phyloP scores from a whole-genome alignment of 805 yeast species.

The Kluyveromyces nonfermentans region DNA sequence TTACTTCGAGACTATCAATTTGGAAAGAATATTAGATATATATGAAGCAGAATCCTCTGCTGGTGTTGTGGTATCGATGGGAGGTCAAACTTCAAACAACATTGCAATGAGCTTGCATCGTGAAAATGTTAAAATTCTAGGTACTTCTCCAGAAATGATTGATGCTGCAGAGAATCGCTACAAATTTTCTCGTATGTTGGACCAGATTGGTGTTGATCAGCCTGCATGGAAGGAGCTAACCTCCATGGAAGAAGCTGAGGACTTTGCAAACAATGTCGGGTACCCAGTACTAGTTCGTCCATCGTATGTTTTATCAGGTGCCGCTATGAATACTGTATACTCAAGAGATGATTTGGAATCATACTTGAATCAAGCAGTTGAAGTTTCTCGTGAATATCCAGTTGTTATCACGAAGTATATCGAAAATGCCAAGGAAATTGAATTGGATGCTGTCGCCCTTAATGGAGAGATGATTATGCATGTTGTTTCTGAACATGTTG shows the following conservation, averaged over 20 bases:
- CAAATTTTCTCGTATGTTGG: slow-evolving; percentile 96
- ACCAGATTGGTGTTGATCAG: slow-evolving; percentile 92
- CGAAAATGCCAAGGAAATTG: slow-evolving; percentile 95
- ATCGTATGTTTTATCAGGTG: slow-evolving; percentile 94
- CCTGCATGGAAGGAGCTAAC: slow-evolving; percentile 99
- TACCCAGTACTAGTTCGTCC: slow-evolving; percentile 97
- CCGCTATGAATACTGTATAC: slow-evolving; percentile 97
- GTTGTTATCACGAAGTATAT: slow-evolving; percentile 95
- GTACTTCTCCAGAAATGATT: slow-evolving; percentile 97
- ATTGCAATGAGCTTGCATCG: slow-evolving; percentile 89
- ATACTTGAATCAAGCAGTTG: slow-evolving; percentile 88
- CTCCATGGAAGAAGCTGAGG: slow-evolving; percentile 84
- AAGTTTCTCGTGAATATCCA: slow-evolving; percentile 95
- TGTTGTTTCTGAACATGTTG: slow-evolving; percentile 97
- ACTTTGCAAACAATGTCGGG: slow-evolving; percentile 79
- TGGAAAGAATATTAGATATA: slow-evolving; percentile 90
- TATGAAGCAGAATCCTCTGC: slow-evolving; percentile 83
- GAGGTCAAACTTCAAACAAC: slow-evolving; percentile 97
- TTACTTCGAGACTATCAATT: slow-evolving; percentile 89
- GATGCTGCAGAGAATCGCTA: slow-evolving; percentile 97
- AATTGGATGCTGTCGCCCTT: slow-evolving; percentile 96
- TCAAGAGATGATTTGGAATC: slow-evolving; percentile 79
- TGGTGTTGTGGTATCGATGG: slow-evolving; percentile 95
- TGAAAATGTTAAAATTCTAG: slow-evolving; percentile 89
- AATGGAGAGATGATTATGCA: slow-evolving; percentile 94